Evolutionary conservation across 805 yeast species (phyloP), one percentile per base, ranked within the genome.

Genomic region (Candida alai): DNA sequence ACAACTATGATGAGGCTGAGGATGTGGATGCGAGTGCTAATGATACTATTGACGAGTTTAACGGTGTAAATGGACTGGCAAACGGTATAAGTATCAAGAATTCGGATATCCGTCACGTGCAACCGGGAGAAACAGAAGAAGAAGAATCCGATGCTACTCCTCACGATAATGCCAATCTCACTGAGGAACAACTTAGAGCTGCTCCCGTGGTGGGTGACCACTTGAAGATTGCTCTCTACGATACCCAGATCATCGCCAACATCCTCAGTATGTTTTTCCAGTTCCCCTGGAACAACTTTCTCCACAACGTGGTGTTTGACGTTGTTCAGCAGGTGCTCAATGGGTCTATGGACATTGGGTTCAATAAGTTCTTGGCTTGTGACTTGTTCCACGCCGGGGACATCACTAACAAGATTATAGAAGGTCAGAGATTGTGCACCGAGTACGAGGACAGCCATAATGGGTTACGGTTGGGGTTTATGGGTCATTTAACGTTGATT

Each of bases 401-500:
- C 37, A 62, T 66, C 39, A 66, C 71, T 16, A 55, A 55, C 36
- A 63, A 58, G 36, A 66, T 66, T 34, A 60, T 65, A 31, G 59
- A 59, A 30, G 71, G 73, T 21, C 83, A 46, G 70, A 76, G 51
- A 80, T 44, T 87, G 71, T 62, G 68, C 79, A 40, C 82, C 79
- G 19, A 75, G 66, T 64, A 84, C 54, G 73, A 70, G 43, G 63
- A 63, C 37, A 67, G 69, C 11, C 42, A 53, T 25, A 43, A 45
- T 23, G 79, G 82, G 3, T 73, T 85, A 34, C 73, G 95, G 40
- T 71, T 88, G 32, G 98, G 98, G 1, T 93, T 86, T 53, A 93
- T 90, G 93, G 98, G 98, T 14, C 98, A 93, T 54, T 65, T 93
- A 44, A 87, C 96, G 2, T 67, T 93, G 34, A 87, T 93, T 42